Evolutionary conservation across 2,329 filamentous ascomycete species (phyloP).

Genomic region (Diaporthe aspalathi): DNA sequence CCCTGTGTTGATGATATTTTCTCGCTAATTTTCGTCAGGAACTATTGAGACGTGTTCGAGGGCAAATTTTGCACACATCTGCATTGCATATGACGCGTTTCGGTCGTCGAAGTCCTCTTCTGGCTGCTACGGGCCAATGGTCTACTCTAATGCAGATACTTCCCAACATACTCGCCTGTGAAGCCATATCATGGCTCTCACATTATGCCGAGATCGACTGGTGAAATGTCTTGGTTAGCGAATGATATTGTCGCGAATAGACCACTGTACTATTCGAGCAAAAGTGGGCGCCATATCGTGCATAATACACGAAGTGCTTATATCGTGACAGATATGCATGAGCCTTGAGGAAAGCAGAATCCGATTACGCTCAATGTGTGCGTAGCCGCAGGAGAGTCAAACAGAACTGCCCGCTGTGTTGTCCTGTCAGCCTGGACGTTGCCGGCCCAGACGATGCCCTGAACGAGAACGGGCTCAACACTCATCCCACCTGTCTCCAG

Average conservation of each 20-base stretch:
- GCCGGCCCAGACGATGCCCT: constrained; percentile 57
- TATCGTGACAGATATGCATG: no score
- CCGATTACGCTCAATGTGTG: constrained; percentile 55
- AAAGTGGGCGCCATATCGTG: no score
- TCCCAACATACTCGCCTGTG: not conserved
- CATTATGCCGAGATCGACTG: constrained; percentile 13
- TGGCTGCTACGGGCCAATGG: not conserved
- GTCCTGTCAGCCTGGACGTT: constrained; percentile 50
- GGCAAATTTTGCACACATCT: not conserved
- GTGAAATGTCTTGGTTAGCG: not conserved
- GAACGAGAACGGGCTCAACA: constrained; percentile 57
- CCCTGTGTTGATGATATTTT: constrained; percentile 5
- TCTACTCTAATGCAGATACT: not conserved
- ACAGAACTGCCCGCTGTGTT: constrained; percentile 49
- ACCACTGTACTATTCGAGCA: no score
- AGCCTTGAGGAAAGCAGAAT: no score
- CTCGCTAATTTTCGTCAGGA: not conserved
- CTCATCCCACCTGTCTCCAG: constrained; percentile 53
- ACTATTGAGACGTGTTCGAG: no score
- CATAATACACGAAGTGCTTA: no score
- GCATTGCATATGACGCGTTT: not conserved
- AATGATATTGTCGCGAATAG: no score
- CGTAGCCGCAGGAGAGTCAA: constrained; percentile 55
- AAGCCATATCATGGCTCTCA: not conserved
- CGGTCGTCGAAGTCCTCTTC: constrained; percentile 12